Evolutionary conservation across 192 early-diverging fungal genomes (phyloP).

Genomic region (Coemansia sp.): DNA sequence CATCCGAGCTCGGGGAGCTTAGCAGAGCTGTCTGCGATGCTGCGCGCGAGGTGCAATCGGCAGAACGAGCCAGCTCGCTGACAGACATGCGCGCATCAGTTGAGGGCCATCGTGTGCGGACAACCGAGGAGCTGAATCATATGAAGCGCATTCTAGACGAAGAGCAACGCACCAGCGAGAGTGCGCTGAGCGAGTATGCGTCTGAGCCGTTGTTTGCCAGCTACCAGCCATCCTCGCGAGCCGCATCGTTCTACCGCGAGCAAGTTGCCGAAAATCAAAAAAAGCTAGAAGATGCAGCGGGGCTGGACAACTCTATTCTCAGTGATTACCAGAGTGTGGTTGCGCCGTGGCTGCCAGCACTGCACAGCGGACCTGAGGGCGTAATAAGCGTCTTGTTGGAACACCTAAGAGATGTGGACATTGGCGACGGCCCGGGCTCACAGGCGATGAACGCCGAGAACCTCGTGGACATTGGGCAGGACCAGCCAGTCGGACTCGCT

Average conservation of each 20-base stretch:
- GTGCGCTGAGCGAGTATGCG: constrained; percentile 70
- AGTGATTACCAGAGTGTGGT: constrained; percentile 39
- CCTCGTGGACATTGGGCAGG: constrained; percentile 59
- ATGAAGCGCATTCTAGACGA: constrained; percentile 70
- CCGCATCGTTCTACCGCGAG: constrained; percentile 70
- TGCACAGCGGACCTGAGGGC: constrained; percentile 48
- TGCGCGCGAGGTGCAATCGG: constrained; percentile 58
- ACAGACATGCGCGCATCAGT: constrained; percentile 60
- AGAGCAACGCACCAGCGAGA: constrained; percentile 84
- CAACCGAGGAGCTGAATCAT: constrained; percentile 65
- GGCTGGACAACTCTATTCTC: constrained; percentile 60
- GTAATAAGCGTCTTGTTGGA: constrained; percentile 52
- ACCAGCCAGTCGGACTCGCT: constrained; percentile 38
- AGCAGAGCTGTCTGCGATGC: constrained; percentile 61
- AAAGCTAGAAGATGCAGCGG: constrained; percentile 71
- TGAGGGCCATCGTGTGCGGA: constrained; percentile 63
- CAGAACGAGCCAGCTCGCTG: constrained; percentile 56
- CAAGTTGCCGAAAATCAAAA: constrained; percentile 72
- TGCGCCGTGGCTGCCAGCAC: constrained; percentile 43
- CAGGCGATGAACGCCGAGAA: constrained; percentile 44
- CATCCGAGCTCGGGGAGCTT: constrained; percentile 59
- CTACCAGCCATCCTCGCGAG: constrained; percentile 73
- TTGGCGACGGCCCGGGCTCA: constrained; percentile 26
- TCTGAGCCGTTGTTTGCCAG: constrained; percentile 68
- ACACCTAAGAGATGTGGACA: constrained; percentile 45